phyloP scores from a whole-genome alignment of 345 rosid genomes.

The Passiflora organensis region DNA sequence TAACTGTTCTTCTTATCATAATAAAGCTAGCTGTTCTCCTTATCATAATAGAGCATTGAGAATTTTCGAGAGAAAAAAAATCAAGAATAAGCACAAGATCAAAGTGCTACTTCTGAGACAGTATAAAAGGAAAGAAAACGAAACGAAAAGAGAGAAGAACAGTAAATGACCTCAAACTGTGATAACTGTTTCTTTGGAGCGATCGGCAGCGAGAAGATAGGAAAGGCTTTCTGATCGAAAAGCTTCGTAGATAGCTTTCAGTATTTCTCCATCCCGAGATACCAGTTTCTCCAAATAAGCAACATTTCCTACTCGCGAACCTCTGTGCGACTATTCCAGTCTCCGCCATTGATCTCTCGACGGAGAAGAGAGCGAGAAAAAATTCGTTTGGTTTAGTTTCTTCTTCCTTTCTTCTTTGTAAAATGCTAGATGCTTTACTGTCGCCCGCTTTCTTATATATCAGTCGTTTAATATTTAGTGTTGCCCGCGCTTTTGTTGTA shows the following conservation, averaged over 20 bases:
- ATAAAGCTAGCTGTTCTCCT: too few relatives aligned
- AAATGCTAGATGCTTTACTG: too few relatives aligned
- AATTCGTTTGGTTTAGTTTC: too few relatives aligned
- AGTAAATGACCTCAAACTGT: conserved; percentile 46
- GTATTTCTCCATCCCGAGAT: conserved; percentile 29
- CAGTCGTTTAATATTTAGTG: too few relatives aligned
- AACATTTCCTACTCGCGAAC: conserved; percentile 35
- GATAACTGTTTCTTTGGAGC: conserved; percentile 26
- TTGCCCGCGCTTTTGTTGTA: too few relatives aligned
- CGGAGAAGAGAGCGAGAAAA: background rate
- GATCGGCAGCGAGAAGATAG: conserved; percentile 32
- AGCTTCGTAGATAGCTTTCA: conserved; percentile 40
- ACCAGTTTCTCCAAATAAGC: conserved; percentile 26
- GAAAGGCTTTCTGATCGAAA: conserved; percentile 38
- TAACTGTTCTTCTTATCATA: too few relatives aligned
- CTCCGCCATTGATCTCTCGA: conserved; percentile 34
- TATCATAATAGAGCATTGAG: too few relatives aligned
- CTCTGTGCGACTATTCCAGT: conserved; percentile 37
- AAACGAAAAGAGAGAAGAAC: background rate
- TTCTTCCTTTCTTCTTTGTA: too few relatives aligned
- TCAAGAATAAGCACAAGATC: too few relatives aligned
- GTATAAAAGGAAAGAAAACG: background rate
- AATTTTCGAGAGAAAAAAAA: too few relatives aligned
- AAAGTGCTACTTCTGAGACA: too few relatives aligned
- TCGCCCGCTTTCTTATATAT: too few relatives aligned